Conservation (phyloP, 208 protist species). For the Leishmania arabica region DNA sequence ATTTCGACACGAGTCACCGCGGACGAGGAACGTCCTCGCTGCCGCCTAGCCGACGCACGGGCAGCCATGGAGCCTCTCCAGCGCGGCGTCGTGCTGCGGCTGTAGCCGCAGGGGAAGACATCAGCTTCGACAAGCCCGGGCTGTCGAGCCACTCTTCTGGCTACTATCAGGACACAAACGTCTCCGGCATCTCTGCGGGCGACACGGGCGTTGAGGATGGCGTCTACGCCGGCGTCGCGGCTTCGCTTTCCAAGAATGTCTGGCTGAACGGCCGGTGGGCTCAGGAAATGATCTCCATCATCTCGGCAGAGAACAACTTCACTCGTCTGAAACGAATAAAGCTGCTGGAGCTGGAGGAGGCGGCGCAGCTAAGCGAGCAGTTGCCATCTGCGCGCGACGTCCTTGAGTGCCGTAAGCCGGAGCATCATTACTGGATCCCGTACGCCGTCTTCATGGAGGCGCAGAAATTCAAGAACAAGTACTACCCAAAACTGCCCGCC, state of each 20-base stretch:
- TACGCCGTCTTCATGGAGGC: conserved; percentile 75
- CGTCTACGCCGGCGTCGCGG: conserved; percentile 65
- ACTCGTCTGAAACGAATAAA: conserved; percentile 65
- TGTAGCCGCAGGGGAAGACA: conserved; percentile 2
- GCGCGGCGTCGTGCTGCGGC: conserved; percentile 9
- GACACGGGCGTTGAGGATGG: conserved; percentile 82
- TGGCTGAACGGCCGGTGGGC: conserved; percentile 83
- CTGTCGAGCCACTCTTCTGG: neutral
- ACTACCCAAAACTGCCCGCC: conserved; percentile 67
- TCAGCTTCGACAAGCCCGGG: conserved; percentile 2
- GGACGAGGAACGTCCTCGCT: neutral
- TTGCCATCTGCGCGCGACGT: conserved; percentile 67
- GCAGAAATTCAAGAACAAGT: conserved; percentile 85
- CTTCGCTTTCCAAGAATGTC: conserved; percentile 74
- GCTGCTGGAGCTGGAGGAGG: conserved; percentile 68
- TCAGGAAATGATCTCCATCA: conserved; percentile 64
- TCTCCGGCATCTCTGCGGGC: conserved; percentile 14
- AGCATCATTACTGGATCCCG: conserved; percentile 89
- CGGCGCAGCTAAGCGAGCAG: conserved; percentile 40
- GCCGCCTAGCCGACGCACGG: neutral
- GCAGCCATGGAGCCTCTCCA: conserved; percentile 17
- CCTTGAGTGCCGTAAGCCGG: conserved; percentile 63
- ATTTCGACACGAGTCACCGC: conserved; percentile 30
- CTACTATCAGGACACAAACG: conserved; percentile 25
- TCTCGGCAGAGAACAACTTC: conserved; percentile 73